These are phyloP conservation scores for Pharus latifolius DNA, from an alignment of 176 grass and related monocot genomes.

Conservation along the genomic window DNA sequence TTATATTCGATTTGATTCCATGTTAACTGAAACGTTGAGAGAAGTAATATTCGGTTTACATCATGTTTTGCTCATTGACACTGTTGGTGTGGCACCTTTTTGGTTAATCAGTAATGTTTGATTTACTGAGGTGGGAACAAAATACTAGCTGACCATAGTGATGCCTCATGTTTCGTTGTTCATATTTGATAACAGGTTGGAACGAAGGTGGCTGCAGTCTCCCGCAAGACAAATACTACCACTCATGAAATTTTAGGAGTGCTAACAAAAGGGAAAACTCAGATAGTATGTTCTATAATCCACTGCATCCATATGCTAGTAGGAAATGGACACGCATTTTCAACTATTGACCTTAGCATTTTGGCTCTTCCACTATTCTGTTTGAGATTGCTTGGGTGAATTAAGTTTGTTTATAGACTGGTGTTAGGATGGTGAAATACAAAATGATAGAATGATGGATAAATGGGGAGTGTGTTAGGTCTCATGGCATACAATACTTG, in stretches of 20 bases:
- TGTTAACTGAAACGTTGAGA: too few species aligned
- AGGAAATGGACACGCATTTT: background rate
- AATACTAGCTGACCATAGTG: background rate
- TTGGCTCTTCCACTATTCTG: background rate
- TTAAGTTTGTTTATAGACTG: background rate
- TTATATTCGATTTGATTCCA: too few species aligned
- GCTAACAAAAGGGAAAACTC: conserved; percentile 83
- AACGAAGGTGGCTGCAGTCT: conserved; percentile 89
- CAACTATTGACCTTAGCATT: background rate
- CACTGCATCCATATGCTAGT: background rate
- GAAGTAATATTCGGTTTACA: too few species aligned
- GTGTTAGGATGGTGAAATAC: too few species aligned
- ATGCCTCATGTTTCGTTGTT: background rate
- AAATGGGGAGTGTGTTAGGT: background rate
- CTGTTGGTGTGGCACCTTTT: conserved; percentile 4
- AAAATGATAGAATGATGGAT: conserved; percentile 2
- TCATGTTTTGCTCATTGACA: too few species aligned
- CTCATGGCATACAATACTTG: background rate
- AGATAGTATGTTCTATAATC: conserved; percentile 65
- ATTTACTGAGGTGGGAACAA: background rate
- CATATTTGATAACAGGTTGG: conserved; percentile 50
- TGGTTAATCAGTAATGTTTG: background rate
- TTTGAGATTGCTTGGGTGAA: background rate
- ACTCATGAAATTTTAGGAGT: conserved; percentile 88
- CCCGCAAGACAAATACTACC: conserved; percentile 97